Base-by-base conservation (phyloP, 2,329 filamentous ascomycete species). In the Cercospora citrullina region DNA sequence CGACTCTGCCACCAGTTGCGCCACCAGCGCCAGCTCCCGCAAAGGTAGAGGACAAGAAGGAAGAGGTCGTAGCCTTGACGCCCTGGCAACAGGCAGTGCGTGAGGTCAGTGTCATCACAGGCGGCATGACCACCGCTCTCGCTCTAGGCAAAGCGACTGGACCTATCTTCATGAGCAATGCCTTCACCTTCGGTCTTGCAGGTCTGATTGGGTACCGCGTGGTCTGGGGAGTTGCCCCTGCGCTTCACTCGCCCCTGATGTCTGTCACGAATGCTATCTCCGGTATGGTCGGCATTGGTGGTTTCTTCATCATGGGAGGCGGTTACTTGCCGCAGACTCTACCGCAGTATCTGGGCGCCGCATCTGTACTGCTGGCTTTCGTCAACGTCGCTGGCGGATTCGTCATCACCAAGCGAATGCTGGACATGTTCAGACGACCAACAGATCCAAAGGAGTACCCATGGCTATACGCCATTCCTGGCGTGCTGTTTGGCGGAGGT, bases 251-350 rank as follows among this genome's bases (percentile, higher is more conserved):
- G 1, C 93, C 93, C 1, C 82, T 97, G 5, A 96, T 97, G 93
- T 94, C 91, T 73, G 93, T 96, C 39, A 96, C 93, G 7, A 96
- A 97, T 77, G 93, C 93, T 30, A 96, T 96, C 73, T 95, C 92
- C 33, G 92, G 90, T 79, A 81, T 97, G 90, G 93, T 96, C 31
- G 93, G 93, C 67, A 86, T 97, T 69, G 93, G 93, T 66, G 93
- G 93, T 12, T 85, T 96, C 71, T 97, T 96, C 81, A 89, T 96
- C 64, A 90, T 97, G 70, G 93, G 93, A 12, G 93, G 93, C 31
- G 92, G 92, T 26, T 90, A 89, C 75, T 71, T 92, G 0, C 92
- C 92, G 0, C 87, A 89, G 74, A 96, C 92, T 0, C 84, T 96
- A 5, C 93, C 93, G 0, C 92, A 96, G 77, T 80, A 82, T 2